A percentile compares a stretch with the other conserved stretches of the same genome.
Evolutionary conservation across 2,329 filamentous ascomycete genomes (phyloP).

Genomic region (Exophiala xenobiotica): DNA sequence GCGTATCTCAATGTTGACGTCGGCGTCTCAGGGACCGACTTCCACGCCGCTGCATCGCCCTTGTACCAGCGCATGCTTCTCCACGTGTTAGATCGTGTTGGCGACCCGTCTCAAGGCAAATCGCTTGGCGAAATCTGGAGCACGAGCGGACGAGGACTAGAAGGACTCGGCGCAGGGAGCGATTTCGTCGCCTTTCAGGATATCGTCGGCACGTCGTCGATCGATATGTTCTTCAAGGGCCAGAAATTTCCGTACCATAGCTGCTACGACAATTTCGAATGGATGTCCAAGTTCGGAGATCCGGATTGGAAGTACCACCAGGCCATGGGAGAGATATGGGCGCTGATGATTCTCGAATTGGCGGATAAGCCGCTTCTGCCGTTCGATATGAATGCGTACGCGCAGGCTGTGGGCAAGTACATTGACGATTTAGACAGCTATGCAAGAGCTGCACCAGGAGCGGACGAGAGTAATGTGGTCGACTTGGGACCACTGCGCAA

Average conservation of each 20-base stretch:
- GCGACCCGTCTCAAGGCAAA: slow-evolving; percentile 60
- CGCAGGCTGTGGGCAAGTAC: slow-evolving; percentile 62
- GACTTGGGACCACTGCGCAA: slow-evolving; percentile 61
- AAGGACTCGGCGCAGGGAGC: slow-evolving; percentile 69
- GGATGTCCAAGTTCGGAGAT: slow-evolving; percentile 78
- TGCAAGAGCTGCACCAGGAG: slow-evolving; percentile 50
- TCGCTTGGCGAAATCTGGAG: slow-evolving; percentile 77
- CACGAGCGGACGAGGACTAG: slow-evolving; percentile 59
- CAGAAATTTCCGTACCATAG: slow-evolving; percentile 70
- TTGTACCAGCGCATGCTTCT: slow-evolving; percentile 71
- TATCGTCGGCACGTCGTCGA: slow-evolving; percentile 81
- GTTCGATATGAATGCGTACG: slow-evolving; percentile 76
- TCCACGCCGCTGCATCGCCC: slow-evolving; percentile 78
- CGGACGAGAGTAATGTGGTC: slow-evolving; percentile 37
- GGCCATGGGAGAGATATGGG: slow-evolving; percentile 74
- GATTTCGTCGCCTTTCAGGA: slow-evolving; percentile 91
- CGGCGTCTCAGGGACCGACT: slow-evolving; percentile 71
- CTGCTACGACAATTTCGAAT: slow-evolving; percentile 86
- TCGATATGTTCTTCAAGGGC: slow-evolving; percentile 79
- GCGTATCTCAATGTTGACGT: slow-evolving; percentile 91
- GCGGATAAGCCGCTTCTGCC: slow-evolving; percentile 78
- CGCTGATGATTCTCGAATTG: slow-evolving; percentile 80
- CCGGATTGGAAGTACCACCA: slow-evolving; percentile 80
- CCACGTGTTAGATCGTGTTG: slow-evolving; percentile 70
- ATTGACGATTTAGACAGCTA: slow-evolving; percentile 67